These are phyloP conservation scores for Trametes pubescens DNA, from an alignment of 1,284 basidiomycete species.

Conservation along the genomic window DNA sequence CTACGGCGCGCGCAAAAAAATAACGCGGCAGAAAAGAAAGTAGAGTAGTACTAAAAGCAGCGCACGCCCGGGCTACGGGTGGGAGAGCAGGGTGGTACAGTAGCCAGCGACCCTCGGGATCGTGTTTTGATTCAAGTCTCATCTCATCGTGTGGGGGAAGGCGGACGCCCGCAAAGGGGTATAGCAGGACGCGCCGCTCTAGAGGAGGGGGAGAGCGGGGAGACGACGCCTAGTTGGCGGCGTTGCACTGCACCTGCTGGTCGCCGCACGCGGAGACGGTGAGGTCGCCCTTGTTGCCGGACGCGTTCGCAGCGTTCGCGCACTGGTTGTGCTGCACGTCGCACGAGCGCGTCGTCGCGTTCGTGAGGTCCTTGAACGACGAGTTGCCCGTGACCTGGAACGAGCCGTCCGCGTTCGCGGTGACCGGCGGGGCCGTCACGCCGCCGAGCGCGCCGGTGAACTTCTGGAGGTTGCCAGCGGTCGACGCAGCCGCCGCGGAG, in stretches of 20 bases:
- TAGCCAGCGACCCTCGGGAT: conserved; percentile 13
- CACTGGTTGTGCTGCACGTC: conserved; percentile 66
- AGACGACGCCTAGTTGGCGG: conserved; percentile 33
- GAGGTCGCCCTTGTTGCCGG: conserved; percentile 49
- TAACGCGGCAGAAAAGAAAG: conserved; percentile 11
- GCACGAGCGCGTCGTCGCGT: conserved; percentile 65
- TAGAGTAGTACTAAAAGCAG: conserved; percentile 21
- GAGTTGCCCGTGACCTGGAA: conserved; percentile 58
- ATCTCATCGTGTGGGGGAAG: neutral
- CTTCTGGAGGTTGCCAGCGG: conserved; percentile 57
- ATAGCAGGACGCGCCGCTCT: neutral
- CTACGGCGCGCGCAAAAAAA: conserved; percentile 17
- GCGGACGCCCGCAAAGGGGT: conserved; percentile 1
- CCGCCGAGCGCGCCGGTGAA: conserved; percentile 64
- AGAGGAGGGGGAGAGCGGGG: neutral
- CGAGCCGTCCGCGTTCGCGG: conserved; percentile 50
- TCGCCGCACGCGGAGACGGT: conserved; percentile 58
- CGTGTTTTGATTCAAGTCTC: conserved; percentile 7
- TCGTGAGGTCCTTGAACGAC: conserved; percentile 57
- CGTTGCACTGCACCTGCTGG: conserved; percentile 56
- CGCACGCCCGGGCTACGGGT: conserved; percentile 3
- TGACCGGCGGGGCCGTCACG: conserved; percentile 55
- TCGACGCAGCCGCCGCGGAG: conserved; percentile 35
- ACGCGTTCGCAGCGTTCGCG: conserved; percentile 46
- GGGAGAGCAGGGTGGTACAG: conserved; percentile 2